Conservation (phyloP, 352 stramenopile species). For the Phytophthora cryptogea region DNA sequence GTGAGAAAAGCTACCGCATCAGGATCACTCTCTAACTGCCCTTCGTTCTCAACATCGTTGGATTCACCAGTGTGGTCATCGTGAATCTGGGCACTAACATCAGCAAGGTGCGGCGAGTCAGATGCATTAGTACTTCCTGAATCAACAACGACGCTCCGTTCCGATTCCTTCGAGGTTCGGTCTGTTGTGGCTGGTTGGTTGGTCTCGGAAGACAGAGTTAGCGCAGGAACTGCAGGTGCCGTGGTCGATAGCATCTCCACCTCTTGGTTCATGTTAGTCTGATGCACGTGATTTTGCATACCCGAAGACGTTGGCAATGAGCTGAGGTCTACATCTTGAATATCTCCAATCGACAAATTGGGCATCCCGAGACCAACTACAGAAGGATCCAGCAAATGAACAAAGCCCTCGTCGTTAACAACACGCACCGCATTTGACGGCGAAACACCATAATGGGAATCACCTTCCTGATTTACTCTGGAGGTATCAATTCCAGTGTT, state of each 20-base stretch:
- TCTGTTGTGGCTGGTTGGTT: constrained; percentile 5
- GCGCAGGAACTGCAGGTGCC: constrained; percentile 4
- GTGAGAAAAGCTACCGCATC: constrained; percentile 35
- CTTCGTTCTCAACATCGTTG: constrained; percentile 15
- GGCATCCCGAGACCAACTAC: constrained; percentile 40
- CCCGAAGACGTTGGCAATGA: constrained; percentile 40
- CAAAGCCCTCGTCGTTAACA: constrained; percentile 36
- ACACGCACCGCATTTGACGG: constrained; percentile 8
- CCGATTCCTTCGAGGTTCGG: constrained; percentile 5
- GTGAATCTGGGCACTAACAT: constrained; percentile 2
- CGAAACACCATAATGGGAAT: constrained; percentile 21
- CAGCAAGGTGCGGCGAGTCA: not conserved
- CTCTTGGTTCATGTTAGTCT: constrained; percentile 3
- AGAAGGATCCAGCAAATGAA: constrained; percentile 42
- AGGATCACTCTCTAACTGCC: constrained; percentile 26
- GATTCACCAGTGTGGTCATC: constrained; percentile 11
- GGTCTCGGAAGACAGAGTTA: constrained; percentile 21
- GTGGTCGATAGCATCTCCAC: constrained; percentile 6
- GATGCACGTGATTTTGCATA: constrained; percentile 23
- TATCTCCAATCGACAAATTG: constrained; percentile 61
- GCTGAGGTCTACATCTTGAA: constrained; percentile 62
- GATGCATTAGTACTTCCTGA: not conserved
- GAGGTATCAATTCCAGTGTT: constrained; percentile 4
- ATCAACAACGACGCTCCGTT: constrained; percentile 5
- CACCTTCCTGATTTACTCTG: constrained; percentile 17